Base-by-base conservation (phyloP, 2,329 filamentous ascomycete genomes). In the Aspergillus fructus region DNA sequence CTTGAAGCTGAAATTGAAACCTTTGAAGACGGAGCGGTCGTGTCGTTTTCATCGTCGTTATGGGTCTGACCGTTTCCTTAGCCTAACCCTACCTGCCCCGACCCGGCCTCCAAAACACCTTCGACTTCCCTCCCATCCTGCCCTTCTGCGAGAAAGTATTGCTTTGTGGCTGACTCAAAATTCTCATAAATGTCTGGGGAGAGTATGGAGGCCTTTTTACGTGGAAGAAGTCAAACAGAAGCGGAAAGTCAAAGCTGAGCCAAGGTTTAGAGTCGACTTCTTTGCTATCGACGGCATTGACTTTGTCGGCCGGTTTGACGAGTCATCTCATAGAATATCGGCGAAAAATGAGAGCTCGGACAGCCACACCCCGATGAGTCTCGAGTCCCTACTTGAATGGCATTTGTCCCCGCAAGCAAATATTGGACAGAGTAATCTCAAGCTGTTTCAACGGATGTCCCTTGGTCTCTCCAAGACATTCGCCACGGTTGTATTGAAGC, bases 31-130 rank as follows among this genome's bases (percentile, higher is more conserved):
- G 4, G 78, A 80, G 19, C 55, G 68, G 49, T 74, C 75, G 11
- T 78, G 76, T 66, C 76, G 79, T 1, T 76, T 81, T 34, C 71
- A 76, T 49, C 71, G 79, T 19, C 73, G 75, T 30, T 80, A 78
- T 61, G 79, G 78, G 4, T 74, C 74, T 5, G 78, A 80, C 66
- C 68, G 78, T 30, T 81, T 80, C 56, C 63, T 79, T 13, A 73
- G 74, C 27, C 49, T 81, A 13, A 74, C 69, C 1, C 62, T 77
- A 3, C 76, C 72, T 4, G 65, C 67, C 12, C 64, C 70, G 9
- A 53, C 69, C 43, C 65, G 62, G 13, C 67, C 70, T 15, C 72
- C 70, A 5, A 21, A 5, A 1, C 62, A 71, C 62, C 61, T 67
- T 33, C 71, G 48, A 45, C 59, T 64, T 3, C 49, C 55, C 2